Base-by-base conservation (phyloP, 1,139 yeast genomes). In the Scheffersomyces quercinus region DNA sequence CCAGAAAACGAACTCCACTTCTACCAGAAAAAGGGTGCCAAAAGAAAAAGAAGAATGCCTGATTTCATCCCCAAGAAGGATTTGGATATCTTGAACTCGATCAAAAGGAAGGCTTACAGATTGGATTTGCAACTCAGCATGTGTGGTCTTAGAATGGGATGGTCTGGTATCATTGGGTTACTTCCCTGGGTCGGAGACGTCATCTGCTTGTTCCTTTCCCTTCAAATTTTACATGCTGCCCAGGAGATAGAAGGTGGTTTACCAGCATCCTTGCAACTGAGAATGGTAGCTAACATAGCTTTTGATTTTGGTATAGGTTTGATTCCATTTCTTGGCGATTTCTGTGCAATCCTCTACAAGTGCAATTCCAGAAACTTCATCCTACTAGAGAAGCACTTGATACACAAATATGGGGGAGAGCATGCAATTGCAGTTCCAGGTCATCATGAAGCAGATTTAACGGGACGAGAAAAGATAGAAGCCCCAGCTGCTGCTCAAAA, bases 321-420 rank as follows among this genome's bases (percentile, higher is more conserved):
- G 54, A 77, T 85, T 36, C 95, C 96, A 1, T 49, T 87, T 34
- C 79, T 87, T 13, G 96, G 96, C 9, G 88, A 81, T 53, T 63
- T 85, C 37, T 73, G 84, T 43, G 82, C 81, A 49, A 81, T 88
- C 26, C 68, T 83, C 42, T 88, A 85, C 66, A 84, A 86, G 66
- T 82, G 90, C 43, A 86, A 86, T 54, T 83, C 88, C 29, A 67
- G 96, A 48, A 88, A 88, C 59, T 82, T 83, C 39, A 68, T 85
- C 35, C 53, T 85, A 38, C 63, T 86, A 53, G 91, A 87, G 58
- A 73, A 75, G 44, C 68, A 79, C 50, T 64, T 85, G 52, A 73
- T 75, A 32, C 67, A 70, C 37, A 79, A 79, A 53, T 66, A 75
- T 29, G 26, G 32, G 29, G 13, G 5, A 6, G 26, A 20, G 8